Evolutionary conservation across 495 filamentous ascomycete species (phyloP).

Genomic region (Chaetomidium leptoderma): DNA sequence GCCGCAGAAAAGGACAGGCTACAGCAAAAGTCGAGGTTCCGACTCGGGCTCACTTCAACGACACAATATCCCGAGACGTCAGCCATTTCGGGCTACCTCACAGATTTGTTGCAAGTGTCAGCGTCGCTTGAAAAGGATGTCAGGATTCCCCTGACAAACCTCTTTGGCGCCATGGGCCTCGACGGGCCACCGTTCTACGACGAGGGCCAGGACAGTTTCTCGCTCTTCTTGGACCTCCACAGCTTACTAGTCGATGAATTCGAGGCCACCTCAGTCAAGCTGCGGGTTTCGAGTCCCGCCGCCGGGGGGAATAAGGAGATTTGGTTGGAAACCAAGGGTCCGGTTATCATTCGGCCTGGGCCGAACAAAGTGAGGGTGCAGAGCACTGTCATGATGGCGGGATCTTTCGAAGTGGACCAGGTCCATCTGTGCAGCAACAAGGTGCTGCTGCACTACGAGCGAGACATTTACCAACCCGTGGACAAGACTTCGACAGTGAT

Average conservation of each 20-base stretch:
- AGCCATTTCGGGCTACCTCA: slow-evolving; percentile 57
- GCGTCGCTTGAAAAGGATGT: slow-evolving; percentile 59
- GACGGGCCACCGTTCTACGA: slow-evolving; percentile 67
- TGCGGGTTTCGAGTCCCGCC: slow-evolving; percentile 55
- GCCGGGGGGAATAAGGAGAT: slow-evolving; percentile 56
- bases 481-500: slow-evolving; percentile 42
- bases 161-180: slow-evolving; percentile 67
- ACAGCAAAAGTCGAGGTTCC: slow-evolving; percentile 36
- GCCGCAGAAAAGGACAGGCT: slow-evolving; percentile 48
- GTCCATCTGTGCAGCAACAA: slow-evolving; percentile 65
- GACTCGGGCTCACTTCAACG: slow-evolving; percentile 14
- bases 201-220: slow-evolving; percentile 71
- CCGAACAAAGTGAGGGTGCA: slow-evolving; percentile 47
- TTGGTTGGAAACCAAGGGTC: slow-evolving; percentile 53
- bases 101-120: slow-evolving; percentile 61
- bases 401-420: slow-evolving; percentile 70
- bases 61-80: slow-evolving; percentile 50
- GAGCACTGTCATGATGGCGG: slow-evolving; percentile 61
- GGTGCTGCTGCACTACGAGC: slow-evolving; percentile 62
- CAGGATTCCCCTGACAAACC: slow-evolving; percentile 61
- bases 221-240: slow-evolving; percentile 61
- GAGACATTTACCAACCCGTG: slow-evolving; percentile 36
- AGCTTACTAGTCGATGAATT: slow-evolving; percentile 72
- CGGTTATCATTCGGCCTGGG: slow-evolving; percentile 51
- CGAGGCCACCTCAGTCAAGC: slow-evolving; percentile 58